Evolutionary conservation across 1,284 basidiomycete genomes (phyloP).

Genomic region (Schizophyllum commune): DNA sequence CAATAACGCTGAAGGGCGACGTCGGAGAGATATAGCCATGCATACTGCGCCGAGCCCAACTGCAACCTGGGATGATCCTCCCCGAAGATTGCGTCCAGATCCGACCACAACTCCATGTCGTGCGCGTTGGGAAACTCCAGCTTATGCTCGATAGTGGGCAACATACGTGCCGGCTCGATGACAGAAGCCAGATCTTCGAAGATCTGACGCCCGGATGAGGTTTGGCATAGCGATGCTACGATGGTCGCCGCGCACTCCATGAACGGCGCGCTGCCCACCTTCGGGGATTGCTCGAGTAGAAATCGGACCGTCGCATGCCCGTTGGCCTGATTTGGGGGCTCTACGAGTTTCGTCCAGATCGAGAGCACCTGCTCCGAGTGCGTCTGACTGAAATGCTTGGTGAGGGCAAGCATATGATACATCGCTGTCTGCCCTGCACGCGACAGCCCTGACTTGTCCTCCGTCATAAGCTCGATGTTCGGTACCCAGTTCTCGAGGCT

Average conservation of each 20-base stretch:
- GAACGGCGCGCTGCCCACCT: conserved; percentile 74
- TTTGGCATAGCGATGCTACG: conserved; percentile 80
- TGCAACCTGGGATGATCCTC: conserved; percentile 60
- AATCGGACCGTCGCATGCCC: conserved; percentile 80
- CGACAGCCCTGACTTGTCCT: conserved; percentile 51
- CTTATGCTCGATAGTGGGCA: conserved; percentile 68
- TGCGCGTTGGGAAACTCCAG: conserved; percentile 59
- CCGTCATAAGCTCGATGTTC: conserved; percentile 61
- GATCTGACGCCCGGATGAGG: conserved; percentile 63
- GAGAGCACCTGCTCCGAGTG: conserved; percentile 81
- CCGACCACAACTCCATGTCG: conserved; percentile 67
- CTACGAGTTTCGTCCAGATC: conserved; percentile 74
- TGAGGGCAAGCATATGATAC: conserved; percentile 82
- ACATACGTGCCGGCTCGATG: conserved; percentile 80
- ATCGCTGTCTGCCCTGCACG: conserved; percentile 59
- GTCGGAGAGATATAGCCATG: conserved; percentile 81
- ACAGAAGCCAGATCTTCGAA: conserved; percentile 82
- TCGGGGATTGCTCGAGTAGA: conserved; percentile 82
- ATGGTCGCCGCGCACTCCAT: conserved; percentile 77
- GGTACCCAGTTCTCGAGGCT: conserved; percentile 78
- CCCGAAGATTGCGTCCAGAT: conserved; percentile 66
- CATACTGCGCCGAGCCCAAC: conserved; percentile 79
- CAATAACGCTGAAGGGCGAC: conserved; percentile 74
- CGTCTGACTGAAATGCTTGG: conserved; percentile 69
- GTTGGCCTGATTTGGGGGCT: conserved; percentile 63